phyloP scores from a whole-genome alignment of 495 filamentous ascomycete species.

The Tuber aestivum region DNA sequence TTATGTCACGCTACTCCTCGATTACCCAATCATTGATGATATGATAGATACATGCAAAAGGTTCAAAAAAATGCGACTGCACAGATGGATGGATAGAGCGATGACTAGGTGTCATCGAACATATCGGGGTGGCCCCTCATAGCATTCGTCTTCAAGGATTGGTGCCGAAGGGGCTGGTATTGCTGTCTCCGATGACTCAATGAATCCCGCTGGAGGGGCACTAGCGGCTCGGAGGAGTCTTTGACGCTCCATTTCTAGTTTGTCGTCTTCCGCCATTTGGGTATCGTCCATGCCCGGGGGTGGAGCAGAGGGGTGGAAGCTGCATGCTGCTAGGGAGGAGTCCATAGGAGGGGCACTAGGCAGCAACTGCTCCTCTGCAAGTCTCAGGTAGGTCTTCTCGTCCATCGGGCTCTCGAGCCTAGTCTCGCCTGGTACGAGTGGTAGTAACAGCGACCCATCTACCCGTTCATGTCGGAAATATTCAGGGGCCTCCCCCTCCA shows the following conservation, averaged over 20 bases:
- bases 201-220: slow-evolving; percentile 48
- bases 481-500: slow-evolving; percentile 37
- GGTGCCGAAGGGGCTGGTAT: not conserved
- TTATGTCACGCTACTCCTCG: slow-evolving; percentile 20
- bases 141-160: not conserved
- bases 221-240: slow-evolving; percentile 67
- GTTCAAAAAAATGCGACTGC: slow-evolving; percentile 2
- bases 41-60: slow-evolving; percentile 1
- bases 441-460: slow-evolving; percentile 18
- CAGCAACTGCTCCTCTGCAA: slow-evolving; percentile 37
- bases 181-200: not conserved
- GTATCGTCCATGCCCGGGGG: slow-evolving; percentile 15
- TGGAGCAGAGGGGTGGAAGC: slow-evolving; percentile 32
- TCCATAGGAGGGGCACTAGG: slow-evolving; percentile 28
- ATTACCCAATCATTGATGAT: slow-evolving; percentile 6
- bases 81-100: not conserved
- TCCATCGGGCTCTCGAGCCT: slow-evolving; percentile 15
- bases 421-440: slow-evolving; percentile 15
- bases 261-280: slow-evolving; percentile 51
- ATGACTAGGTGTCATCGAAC: not conserved
- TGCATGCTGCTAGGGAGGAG: slow-evolving; percentile 16
- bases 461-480: slow-evolving; percentile 42
- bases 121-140: not conserved
- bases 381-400: slow-evolving; percentile 43
- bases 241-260: slow-evolving; percentile 74